These are phyloP conservation scores for Suillus fuscotomentosus DNA, from an alignment of 768 basidiomycete genomes.

Conservation along the genomic window DNA sequence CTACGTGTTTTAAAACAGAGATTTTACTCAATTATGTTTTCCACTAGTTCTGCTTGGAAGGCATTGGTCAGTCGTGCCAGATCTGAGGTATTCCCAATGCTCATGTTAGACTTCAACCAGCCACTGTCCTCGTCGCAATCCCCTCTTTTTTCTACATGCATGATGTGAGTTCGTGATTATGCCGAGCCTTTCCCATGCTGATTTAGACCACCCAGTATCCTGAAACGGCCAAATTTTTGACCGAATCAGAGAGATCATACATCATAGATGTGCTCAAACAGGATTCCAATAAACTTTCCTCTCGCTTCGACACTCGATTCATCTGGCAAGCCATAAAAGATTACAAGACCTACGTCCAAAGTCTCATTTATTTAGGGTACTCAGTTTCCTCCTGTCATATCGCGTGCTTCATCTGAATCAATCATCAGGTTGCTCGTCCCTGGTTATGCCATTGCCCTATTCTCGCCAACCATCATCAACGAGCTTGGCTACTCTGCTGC, in stretches of 20 bases:
- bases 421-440: constrained; percentile 40
- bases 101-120: constrained; percentile 12
- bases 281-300: constrained; percentile 43
- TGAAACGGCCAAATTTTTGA: constrained; percentile 56
- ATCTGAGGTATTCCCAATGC: background rate
- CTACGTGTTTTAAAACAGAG: background rate
- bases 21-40: background rate
- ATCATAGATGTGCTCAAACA: constrained; percentile 42
- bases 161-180: constrained; percentile 35
- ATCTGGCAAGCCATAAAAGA: constrained; percentile 49
- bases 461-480: constrained; percentile 49
- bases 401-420: background rate
- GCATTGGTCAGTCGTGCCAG: constrained; percentile 18
- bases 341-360: constrained; percentile 38
- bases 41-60: constrained; percentile 31
- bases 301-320: constrained; percentile 42
- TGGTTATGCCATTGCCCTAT: constrained; percentile 48
- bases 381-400: constrained; percentile 12
- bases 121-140: constrained; percentile 18
- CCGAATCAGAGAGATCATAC: constrained; percentile 38
- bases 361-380: constrained; percentile 41
- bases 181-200: background rate
- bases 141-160: constrained; percentile 50
- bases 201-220: constrained; percentile 39
- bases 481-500: constrained; percentile 51